phyloP scores from a whole-genome alignment of 495 filamentous ascomycete genomes.

The Glonium stellatum region DNA sequence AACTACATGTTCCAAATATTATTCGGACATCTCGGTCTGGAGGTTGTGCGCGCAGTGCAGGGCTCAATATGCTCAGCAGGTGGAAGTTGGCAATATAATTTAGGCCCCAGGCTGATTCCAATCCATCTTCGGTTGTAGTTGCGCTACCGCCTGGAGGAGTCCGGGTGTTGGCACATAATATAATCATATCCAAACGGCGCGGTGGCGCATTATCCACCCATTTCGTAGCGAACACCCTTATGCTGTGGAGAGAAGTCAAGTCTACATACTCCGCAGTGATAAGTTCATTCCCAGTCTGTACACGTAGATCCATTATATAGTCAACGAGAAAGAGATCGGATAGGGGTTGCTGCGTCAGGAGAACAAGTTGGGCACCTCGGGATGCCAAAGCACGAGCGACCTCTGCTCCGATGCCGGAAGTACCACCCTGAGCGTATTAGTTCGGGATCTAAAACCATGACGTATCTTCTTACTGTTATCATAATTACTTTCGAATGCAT shows the following conservation, averaged over 20 bases:
- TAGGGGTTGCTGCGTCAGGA: constrained; percentile 74
- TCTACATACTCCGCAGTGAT: constrained; percentile 96
- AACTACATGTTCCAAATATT: constrained; percentile 76
- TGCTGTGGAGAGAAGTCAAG: constrained; percentile 73
- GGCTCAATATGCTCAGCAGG: constrained; percentile 79
- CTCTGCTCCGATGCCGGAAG: constrained; percentile 81
- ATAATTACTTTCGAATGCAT: constrained; percentile 92
- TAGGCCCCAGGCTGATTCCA: constrained; percentile 85
- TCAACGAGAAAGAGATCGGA: constrained; percentile 85
- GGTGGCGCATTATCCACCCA: constrained; percentile 96
- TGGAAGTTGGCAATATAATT: constrained; percentile 97
- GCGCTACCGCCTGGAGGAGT: constrained; percentile 55
- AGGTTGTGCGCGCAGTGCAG: constrained; percentile 81
- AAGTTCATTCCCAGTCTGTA: constrained; percentile 71
- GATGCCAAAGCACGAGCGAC: constrained; percentile 65
- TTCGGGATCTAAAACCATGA: not conserved
- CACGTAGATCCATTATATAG: constrained; percentile 82
- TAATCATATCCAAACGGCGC: constrained; percentile 84
- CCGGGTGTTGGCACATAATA: constrained; percentile 72
- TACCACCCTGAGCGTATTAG: constrained; percentile 60
- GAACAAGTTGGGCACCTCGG: constrained; percentile 83
- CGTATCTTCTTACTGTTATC: constrained; percentile 60
- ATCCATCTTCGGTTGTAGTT: constrained; percentile 58
- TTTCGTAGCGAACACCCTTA: constrained; percentile 92
- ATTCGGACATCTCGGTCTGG: constrained; percentile 88